These are phyloP conservation scores for Peronospora farinosa DNA, from an alignment of 352 stramenopile genomes.

Conservation along the genomic window DNA sequence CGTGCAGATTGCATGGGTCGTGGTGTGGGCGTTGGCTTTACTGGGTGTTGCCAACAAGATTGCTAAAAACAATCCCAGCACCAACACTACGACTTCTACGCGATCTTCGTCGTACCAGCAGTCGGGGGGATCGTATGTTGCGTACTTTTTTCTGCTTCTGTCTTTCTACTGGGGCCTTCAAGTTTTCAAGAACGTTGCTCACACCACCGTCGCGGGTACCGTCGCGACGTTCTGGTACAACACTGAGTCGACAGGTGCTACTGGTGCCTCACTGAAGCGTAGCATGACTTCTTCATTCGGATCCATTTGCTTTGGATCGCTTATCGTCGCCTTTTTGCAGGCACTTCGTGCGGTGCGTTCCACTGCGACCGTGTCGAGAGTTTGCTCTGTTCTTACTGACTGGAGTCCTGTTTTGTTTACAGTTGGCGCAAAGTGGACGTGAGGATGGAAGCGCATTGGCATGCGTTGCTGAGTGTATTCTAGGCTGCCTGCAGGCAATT, in stretches of 20 bases:
- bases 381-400: conserved; percentile 2
- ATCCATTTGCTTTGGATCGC: conserved; percentile 92
- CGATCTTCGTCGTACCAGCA: conserved; percentile 33
- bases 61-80: conserved; percentile 39
- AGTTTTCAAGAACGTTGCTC: conserved; percentile 90
- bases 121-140: conserved; percentile 31
- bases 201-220: conserved; percentile 88
- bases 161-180: conserved; percentile 93
- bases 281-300: conserved; percentile 90
- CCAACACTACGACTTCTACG: conserved; percentile 20
- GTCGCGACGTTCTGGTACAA: conserved; percentile 95
- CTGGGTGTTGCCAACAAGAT: conserved; percentile 85
- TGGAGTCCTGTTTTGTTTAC: background rate
- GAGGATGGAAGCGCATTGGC: conserved; percentile 62
- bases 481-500: conserved; percentile 76
- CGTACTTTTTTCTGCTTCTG: conserved; percentile 53
- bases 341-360: conserved; percentile 62
- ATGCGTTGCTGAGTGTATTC: conserved; percentile 80
- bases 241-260: conserved; percentile 76
- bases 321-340: conserved; percentile 92
- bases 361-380: background rate
- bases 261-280: conserved; percentile 76
- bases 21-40: conserved; percentile 84
- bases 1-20: conserved; percentile 86
- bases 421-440: conserved; percentile 64